Evolutionary conservation across 805 yeast species (phyloP), one percentile per base, ranked within the genome.

Genomic region (Spathaspora girioi): DNA sequence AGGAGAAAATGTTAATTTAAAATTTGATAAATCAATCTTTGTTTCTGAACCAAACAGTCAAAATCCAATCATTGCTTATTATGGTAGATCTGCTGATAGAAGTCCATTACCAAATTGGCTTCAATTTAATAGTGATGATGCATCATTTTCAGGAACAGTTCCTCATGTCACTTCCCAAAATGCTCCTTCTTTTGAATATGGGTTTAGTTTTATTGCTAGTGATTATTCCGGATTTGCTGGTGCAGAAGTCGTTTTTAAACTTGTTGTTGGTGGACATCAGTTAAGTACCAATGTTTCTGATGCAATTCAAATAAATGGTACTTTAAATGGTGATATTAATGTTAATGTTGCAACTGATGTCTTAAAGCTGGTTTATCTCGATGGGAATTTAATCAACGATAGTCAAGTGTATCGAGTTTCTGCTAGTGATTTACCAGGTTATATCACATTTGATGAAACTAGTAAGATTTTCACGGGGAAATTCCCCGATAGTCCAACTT

Each of bases 101-200:
- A 80, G 96, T 1, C 93, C 99, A 2, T 75, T 94, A 50, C 99
- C 99, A 38, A 86, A 82, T 62, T 94, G 99, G 98, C 73, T 90
- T 48, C 68, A 70, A 49, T 94, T 93, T 63, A 84, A 90, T 61
- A 60, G 78, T 5, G 71, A 73, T 50, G 73, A 76, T 38, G 71
- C 89, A 56, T 79, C 87, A 18, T 93, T 91, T 67, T 76, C 82
- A 43, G 99, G 99, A 31, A 84, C 86, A 1, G 93, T 97, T 1
- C 99, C 99, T 10, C 75, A 86, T 7, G 89, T 89, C 31, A 86
- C 89, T 58, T 88, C 97, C 1, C 77, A 80, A 15, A 86, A 90
- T 58, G 99, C 99, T 0, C 98, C 97, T 10, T 89, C 96, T 41
- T 75, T 81, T 56, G 71, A 75, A 42, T 94, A 82, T 65, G 78